phyloP scores from a whole-genome alignment of 1,284 basidiomycete genomes.

The Cutaneotrichosporon sp. region DNA sequence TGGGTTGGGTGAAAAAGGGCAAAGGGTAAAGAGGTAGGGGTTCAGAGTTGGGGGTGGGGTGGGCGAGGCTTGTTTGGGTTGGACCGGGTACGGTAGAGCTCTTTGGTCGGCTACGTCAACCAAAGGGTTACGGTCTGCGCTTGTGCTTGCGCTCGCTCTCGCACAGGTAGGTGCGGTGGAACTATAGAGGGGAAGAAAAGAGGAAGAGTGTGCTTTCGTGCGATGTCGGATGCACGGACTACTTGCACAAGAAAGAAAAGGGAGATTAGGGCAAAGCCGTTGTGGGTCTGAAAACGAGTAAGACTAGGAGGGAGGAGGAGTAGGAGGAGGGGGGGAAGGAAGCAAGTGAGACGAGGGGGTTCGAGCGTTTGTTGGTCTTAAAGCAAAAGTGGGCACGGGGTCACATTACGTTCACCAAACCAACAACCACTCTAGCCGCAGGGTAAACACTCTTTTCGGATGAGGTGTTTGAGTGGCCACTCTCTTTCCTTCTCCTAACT shows the following conservation, averaged over 20 bases:
- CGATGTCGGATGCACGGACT: conserved; percentile 10
- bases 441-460: too few relatives aligned
- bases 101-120: conserved; percentile 12
- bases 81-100: not conserved
- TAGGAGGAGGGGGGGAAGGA: conserved; percentile 2
- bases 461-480: too few relatives aligned
- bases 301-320: not conserved
- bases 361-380: conserved; percentile 6
- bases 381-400: not conserved
- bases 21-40: not conserved
- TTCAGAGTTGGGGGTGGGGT: not conserved
- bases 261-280: not conserved
- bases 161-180: not conserved
- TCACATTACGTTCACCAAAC: not conserved
- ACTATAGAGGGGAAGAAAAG: not conserved
- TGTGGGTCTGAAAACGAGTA: not conserved
- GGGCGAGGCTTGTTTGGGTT: not conserved
- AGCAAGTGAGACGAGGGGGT: not conserved
- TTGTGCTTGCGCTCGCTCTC: not conserved
- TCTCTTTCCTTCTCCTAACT: too few relatives aligned
- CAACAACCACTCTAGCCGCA: too few relatives aligned
- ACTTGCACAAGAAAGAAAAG: conserved; percentile 1
- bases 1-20: conserved; percentile 9
- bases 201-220: conserved; percentile 10
- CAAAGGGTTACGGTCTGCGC: not conserved